A percentile compares a stretch with the other conserved stretches of the same genome.
phyloP scores from a whole-genome alignment of 148 eudicot species.

The Nyssa sinensis region DNA sequence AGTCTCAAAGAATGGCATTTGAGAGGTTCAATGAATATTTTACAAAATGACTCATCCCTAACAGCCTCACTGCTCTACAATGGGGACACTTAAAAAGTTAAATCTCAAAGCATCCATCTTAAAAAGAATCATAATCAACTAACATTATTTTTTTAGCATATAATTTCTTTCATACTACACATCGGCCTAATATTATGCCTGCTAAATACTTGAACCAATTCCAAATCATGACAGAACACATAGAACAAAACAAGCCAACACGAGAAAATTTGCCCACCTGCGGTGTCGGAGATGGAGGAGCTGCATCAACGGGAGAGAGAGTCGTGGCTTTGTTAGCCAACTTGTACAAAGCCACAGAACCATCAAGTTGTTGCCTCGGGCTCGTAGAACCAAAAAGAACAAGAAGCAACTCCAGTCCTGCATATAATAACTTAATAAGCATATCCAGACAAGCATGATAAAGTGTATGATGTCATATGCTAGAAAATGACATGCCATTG shows the following conservation, averaged over 20 bases:
- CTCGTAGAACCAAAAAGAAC: constrained; percentile 67
- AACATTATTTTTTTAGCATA: no score
- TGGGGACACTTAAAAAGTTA: not conserved
- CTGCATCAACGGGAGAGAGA: constrained; percentile 70
- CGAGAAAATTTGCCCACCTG: constrained; percentile 43
- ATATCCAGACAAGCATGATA: not conserved
- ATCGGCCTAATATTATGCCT: no score
- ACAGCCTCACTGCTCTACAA: not conserved
- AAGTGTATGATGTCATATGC: not conserved
- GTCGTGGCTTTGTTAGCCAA: constrained; percentile 68
- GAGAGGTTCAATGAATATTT: no score
- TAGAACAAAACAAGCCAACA: not conserved
- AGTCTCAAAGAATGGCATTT: no score
- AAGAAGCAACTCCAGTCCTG: constrained; percentile 76
- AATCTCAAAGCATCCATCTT: no score
- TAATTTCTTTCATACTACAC: no score
- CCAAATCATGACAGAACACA: not conserved
- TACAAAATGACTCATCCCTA: no score
- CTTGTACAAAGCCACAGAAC: constrained; percentile 70
- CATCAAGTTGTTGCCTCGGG: constrained; percentile 69
- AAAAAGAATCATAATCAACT: no score
- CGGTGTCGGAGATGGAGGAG: constrained; percentile 83
- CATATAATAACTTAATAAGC: not conserved
- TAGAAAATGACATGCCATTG: constrained; percentile 44
- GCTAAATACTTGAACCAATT: not conserved